Base-by-base conservation (phyloP, 345 rosid genomes). In the Eutrema heterophyllum region DNA sequence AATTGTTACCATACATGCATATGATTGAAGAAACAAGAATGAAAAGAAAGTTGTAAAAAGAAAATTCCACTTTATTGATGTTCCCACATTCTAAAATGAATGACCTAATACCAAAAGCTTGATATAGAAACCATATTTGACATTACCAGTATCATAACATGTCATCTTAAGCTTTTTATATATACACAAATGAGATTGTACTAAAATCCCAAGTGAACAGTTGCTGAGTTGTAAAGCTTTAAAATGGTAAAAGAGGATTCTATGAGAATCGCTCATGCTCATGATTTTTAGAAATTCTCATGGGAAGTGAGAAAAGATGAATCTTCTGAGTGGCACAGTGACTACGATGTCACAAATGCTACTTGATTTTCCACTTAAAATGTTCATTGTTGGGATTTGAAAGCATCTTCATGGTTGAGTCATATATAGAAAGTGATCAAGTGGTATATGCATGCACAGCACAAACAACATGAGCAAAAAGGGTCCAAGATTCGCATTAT, bases 141-240 rank as follows among this genome's bases (percentile, higher is more conserved):
- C 68, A 41, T 35, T 33, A 41, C 73, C 4, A 59, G 38, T 51
- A 51, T 60, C 68, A 67, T 21, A 50, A 39, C 16, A 67, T 74
- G 62, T 67, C 39, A 33, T 5, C n/a, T n/a, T n/a, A n/a, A n/a
- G n/a, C n/a, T n/a, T n/a, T n/a, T n/a, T n/a, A n/a, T n/a, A n/a
- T n/a, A n/a, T n/a, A n/a, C n/a, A n/a, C n/a, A n/a, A n/a, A n/a
- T n/a, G n/a, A n/a, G n/a, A n/a, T n/a, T n/a, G n/a, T n/a, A n/a
- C n/a, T n/a, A n/a, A n/a, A n/a, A n/a, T n/a, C n/a, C n/a, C 2
- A 62, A 53, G 45, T 53, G 64, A 53, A 67, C 40, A 75, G 38
- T 50, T 36, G 70, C 70, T 76, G 75, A 76, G 60, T 76, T 76
- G 80, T 76, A 76, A 62, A 76, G 75, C 44, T 62, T 68, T 61